phyloP scores from a whole-genome alignment of 2,329 filamentous ascomycete species.

The Aspergillus oerlinghausenensis region DNA sequence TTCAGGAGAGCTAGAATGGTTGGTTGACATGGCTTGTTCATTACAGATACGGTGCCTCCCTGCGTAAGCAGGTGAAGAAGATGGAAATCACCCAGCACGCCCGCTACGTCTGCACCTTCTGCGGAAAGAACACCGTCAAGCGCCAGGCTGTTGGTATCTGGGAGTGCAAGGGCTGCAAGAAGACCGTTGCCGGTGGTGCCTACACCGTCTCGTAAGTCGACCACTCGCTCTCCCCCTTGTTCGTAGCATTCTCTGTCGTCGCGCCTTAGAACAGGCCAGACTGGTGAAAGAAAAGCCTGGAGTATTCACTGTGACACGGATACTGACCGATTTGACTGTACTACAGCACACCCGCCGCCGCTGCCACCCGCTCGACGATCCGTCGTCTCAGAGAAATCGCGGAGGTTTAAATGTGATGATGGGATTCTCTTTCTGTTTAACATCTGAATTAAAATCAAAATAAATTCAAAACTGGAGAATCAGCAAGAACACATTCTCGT shows the following conservation, averaged over 20 bases:
- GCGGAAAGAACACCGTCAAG: slow-evolving; percentile 93
- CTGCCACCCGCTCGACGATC: slow-evolving; percentile 92
- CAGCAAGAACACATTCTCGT: slow-evolving; percentile 18
- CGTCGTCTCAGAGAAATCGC: slow-evolving; percentile 96
- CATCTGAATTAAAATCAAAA: slow-evolving; percentile 37
- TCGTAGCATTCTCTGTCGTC: background rate
- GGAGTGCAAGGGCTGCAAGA: slow-evolving; percentile 93
- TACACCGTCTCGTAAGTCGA: slow-evolving; percentile 90
- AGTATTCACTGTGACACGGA: slow-evolving; percentile 2
- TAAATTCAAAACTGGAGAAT: slow-evolving; percentile 29
- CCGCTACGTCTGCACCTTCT: slow-evolving; percentile 97
- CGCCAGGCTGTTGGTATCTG: slow-evolving; percentile 91
- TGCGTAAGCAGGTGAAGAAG: slow-evolving; percentile 99
- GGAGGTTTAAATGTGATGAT: slow-evolving; percentile 60
- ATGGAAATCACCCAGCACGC: slow-evolving; percentile 99
- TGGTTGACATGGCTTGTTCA: slow-evolving; percentile 18
- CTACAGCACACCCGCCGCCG: slow-evolving; percentile 79
- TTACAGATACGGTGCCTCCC: slow-evolving; percentile 90
- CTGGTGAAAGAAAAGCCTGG: background rate
- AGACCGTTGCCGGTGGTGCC: slow-evolving; percentile 88
- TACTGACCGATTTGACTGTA: slow-evolving; percentile 10
- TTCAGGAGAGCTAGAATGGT: slow-evolving; percentile 4
- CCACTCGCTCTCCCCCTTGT: background rate
- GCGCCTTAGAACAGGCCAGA: background rate
- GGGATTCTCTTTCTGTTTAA: slow-evolving; percentile 32